These are phyloP conservation scores for Fusarium sp. DNA, from an alignment of 2,329 filamentous ascomycete species.

Conservation along the genomic window DNA sequence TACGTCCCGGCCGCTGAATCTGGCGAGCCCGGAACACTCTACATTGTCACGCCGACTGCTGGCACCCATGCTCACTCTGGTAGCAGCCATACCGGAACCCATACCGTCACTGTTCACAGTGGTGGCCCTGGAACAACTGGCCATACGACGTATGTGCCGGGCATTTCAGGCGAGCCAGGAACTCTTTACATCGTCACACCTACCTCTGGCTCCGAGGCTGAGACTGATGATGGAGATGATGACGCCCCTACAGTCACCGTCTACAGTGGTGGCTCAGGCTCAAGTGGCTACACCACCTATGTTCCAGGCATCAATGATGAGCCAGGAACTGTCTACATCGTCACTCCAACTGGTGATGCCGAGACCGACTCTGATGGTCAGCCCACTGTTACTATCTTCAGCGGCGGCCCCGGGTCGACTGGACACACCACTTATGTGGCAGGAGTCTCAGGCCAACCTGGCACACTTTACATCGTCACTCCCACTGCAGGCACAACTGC, in stretches of 20 bases:
- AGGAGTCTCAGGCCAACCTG: neutral
- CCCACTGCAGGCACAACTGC: neutral
- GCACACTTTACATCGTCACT: constrained; percentile 24
- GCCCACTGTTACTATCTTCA: constrained; percentile 2
- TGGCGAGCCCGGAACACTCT: neutral
- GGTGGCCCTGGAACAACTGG: constrained; percentile 9
- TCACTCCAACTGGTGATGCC: constrained; percentile 14
- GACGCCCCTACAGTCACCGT: constrained; percentile 7
- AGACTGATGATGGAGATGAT: neutral
- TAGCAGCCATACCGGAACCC: neutral
- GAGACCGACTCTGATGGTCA: neutral
- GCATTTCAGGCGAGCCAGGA: neutral
- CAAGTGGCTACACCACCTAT: neutral
- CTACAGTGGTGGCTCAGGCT: constrained; percentile 10
- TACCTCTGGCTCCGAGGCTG: neutral
- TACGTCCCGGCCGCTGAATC: neutral
- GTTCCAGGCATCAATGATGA: neutral
- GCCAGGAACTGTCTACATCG: constrained; percentile 10
- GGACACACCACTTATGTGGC: neutral
- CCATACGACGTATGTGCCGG: neutral
- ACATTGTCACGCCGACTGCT: neutral
- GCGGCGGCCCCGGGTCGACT: neutral
- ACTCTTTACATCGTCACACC: neutral
- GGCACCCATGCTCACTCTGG: neutral
- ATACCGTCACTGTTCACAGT: constrained; percentile 12